Evolutionary conservation across 805 yeast species (phyloP).

Genomic region (Metschnikowia aberdeeniae): DNA sequence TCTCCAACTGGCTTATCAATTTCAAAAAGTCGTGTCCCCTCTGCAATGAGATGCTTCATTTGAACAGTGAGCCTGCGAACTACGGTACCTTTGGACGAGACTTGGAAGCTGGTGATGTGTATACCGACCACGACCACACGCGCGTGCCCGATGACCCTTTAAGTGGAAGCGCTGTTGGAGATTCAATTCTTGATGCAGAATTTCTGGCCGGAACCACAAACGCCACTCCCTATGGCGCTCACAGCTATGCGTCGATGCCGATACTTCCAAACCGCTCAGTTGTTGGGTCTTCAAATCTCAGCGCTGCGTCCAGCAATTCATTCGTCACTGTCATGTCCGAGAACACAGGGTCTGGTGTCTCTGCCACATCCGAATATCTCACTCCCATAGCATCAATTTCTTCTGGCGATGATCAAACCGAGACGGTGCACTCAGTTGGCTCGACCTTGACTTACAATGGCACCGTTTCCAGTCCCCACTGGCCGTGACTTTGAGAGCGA

Average conservation of each 20-base stretch:
- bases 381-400: conserved; percentile 1
- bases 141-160: no score
- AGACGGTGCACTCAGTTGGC: background rate
- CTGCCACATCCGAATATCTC: conserved; percentile 3
- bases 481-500: no score
- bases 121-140: no score
- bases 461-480: no score
- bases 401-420: background rate
- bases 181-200: background rate
- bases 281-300: background rate
- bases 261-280: background rate
- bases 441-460: background rate
- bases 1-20: conserved; percentile 56
- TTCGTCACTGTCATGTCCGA: background rate
- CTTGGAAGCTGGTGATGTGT: conserved; percentile 6
- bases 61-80: background rate
- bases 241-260: conserved; percentile 1
- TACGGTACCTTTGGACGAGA: conserved; percentile 10
- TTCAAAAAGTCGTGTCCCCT: conserved; percentile 56
- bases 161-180: no score
- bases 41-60: conserved; percentile 37
- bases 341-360: background rate
- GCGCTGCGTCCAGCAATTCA: background rate
- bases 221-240: background rate
- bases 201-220: background rate